Evolutionary conservation across 2,329 filamentous ascomycete genomes (phyloP), one percentile per base, ranked within the genome.

Genomic region (Leptoxyphium fumago): DNA sequence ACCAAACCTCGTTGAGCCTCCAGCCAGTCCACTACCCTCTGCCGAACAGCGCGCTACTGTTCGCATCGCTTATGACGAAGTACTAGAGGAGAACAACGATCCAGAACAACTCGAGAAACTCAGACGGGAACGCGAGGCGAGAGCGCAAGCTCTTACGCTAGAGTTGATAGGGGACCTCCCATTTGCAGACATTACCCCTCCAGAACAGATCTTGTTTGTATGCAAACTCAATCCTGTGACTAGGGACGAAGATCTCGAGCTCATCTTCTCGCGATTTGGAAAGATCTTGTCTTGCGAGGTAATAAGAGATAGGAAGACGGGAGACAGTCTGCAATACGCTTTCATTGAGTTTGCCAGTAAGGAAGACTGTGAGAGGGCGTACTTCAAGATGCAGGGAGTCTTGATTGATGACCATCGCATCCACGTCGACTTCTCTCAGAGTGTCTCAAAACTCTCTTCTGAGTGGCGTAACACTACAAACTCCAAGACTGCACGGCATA

Each of bases 171-270:
- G 91, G 38, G 91, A 98, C 61, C 69, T 98, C 46, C 91, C 91
- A 4, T 98, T 95, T 63, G 91, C 91, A 46, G 91, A 98, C 64
- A 88, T 98, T 54, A 93, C 89, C 55, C 91, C 91, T 4, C 91
- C 91, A 0, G 91, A 98, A 66, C 96, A 98, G 62, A 80, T 98
- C 11, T 72, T 98, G 2, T 98, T 98, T 60, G 88, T 98, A 38
- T 98, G 91, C 80, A 98, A 98, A 62, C 72, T 98, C 38, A 98
- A 98, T 55, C 91, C 91, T 0, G 87, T 98, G 40, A 98, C 91
- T 9, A 83, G 85, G 58, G 89, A 95, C 57, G 83, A 94, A 57
- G 91, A 98, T 60, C 71, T 98, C 40, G 82, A 95, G 61, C 74
- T 96, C 51, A 96, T 98, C 50, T 98, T 98, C 65, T 89, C 85